These are phyloP conservation scores for Periconia sp. DNA, from an alignment of 2,329 filamentous ascomycete genomes.

Conservation along the genomic window DNA sequence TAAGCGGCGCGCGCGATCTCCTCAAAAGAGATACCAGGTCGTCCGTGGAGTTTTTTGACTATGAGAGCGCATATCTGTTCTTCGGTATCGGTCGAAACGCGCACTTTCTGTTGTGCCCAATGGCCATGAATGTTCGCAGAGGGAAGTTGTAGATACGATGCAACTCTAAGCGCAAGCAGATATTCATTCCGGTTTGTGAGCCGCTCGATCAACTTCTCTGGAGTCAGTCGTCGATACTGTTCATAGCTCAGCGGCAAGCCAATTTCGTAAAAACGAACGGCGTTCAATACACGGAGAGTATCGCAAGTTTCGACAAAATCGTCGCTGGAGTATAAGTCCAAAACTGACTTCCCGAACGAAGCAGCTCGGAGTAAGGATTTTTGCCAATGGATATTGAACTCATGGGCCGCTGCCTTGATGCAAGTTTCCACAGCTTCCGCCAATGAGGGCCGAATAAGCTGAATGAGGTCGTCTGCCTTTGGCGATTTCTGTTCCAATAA, in stretches of 20 bases:
- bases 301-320: conserved; percentile 99
- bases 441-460: conserved; percentile 83
- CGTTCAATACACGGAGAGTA: conserved; percentile 87
- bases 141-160: conserved; percentile 81
- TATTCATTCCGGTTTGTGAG: conserved; percentile 90
- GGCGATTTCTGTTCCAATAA: conserved; percentile 92
- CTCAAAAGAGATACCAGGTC: conserved; percentile 93
- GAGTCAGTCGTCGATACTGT: conserved; percentile 87
- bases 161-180: conserved; percentile 83
- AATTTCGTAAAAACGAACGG: conserved; percentile 86
- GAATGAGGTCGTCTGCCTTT: conserved; percentile 96
- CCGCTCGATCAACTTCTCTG: conserved; percentile 82
- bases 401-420: conserved; percentile 88
- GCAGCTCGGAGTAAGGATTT: conserved; percentile 95
- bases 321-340: conserved; percentile 96
- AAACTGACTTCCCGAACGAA: conserved; percentile 94
- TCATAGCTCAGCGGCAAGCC: conserved; percentile 90
- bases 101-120: conserved; percentile 95
- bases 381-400: conserved; percentile 89
- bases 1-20: conserved; percentile 90
- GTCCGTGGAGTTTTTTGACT: conserved; percentile 82
- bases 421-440: conserved; percentile 93
- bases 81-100: conserved; percentile 80
- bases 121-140: conserved; percentile 92
- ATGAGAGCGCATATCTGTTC: conserved; percentile 84